phyloP scores from a whole-genome alignment of 805 yeast genomes.

The Starmerella lactis-condensi region DNA sequence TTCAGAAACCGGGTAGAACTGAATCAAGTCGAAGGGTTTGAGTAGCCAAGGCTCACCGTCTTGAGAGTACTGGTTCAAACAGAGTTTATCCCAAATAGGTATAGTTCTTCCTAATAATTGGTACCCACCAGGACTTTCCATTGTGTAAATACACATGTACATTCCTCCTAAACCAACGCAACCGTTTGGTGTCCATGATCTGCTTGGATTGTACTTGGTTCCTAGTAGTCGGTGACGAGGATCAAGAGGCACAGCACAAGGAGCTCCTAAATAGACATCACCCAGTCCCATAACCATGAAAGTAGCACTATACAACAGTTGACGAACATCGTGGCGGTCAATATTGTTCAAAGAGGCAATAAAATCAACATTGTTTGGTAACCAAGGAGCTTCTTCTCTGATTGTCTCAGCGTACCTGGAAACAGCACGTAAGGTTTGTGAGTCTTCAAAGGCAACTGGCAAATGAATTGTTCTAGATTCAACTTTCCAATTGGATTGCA shows the following conservation, averaged over 20 bases:
- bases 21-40: conserved; percentile 83
- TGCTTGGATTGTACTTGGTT: conserved; percentile 85
- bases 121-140: conserved; percentile 98
- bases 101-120: conserved; percentile 91
- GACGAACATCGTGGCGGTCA: conserved; percentile 53
- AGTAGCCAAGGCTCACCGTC: conserved; percentile 73
- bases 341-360: conserved; percentile 76
- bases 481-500: conserved; percentile 68
- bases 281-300: conserved; percentile 89
- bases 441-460: conserved; percentile 95
- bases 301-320: conserved; percentile 74
- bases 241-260: conserved; percentile 95
- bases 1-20: conserved; percentile 81
- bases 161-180: conserved; percentile 96
- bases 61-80: conserved; percentile 26
- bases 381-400: conserved; percentile 87
- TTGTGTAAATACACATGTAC: conserved; percentile 96
- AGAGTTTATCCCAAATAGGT: conserved; percentile 92
- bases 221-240: conserved; percentile 90
- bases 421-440: conserved; percentile 74
- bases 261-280: conserved; percentile 94
- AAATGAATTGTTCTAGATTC: conserved; percentile 63
- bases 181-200: conserved; percentile 92
- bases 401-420: conserved; percentile 84
- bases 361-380: conserved; percentile 93